phyloP scores from a whole-genome alignment of 1,139 yeast genomes.

The Hyphopichia burtonii region DNA sequence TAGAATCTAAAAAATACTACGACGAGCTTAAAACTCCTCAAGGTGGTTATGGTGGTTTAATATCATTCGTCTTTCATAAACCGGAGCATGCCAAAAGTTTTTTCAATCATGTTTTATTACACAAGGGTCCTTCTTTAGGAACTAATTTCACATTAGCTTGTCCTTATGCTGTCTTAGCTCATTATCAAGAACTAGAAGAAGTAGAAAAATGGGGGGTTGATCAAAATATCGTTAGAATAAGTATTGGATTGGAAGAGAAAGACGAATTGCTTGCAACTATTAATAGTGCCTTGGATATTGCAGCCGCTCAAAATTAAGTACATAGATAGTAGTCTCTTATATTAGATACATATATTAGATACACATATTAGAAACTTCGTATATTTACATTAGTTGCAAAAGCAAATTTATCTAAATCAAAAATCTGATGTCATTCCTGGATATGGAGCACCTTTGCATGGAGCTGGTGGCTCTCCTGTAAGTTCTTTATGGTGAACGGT shows the following conservation, averaged over 20 bases:
- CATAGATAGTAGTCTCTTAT: background rate
- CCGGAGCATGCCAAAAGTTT: conserved; percentile 68
- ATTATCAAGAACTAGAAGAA: conserved; percentile 79
- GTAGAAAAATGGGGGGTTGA: conserved; percentile 86
- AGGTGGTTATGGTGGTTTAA: conserved; percentile 93
- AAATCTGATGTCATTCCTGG: no score
- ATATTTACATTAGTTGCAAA: no score
- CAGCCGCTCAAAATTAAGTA: conserved; percentile 20
- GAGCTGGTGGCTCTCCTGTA: conserved; percentile 35
- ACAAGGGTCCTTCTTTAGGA: conserved; percentile 94
- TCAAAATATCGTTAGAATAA: conserved; percentile 72
- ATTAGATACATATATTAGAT: no score
- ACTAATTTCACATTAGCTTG: conserved; percentile 91
- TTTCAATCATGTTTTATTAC: conserved; percentile 70
- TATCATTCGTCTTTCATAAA: conserved; percentile 72
- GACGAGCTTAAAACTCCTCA: conserved; percentile 63
- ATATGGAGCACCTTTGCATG: conserved; percentile 36
- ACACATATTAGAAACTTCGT: no score
- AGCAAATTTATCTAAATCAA: no score
- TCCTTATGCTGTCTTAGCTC: conserved; percentile 90
- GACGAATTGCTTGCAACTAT: conserved; percentile 57
- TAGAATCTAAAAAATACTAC: conserved; percentile 58
- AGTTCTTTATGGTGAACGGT: conserved; percentile 42
- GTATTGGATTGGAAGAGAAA: conserved; percentile 76
- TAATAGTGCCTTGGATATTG: conserved; percentile 57